phyloP scores from a whole-genome alignment of 371 early-diverging fungal genomes.

The Rhizopus stolonifer region DNA sequence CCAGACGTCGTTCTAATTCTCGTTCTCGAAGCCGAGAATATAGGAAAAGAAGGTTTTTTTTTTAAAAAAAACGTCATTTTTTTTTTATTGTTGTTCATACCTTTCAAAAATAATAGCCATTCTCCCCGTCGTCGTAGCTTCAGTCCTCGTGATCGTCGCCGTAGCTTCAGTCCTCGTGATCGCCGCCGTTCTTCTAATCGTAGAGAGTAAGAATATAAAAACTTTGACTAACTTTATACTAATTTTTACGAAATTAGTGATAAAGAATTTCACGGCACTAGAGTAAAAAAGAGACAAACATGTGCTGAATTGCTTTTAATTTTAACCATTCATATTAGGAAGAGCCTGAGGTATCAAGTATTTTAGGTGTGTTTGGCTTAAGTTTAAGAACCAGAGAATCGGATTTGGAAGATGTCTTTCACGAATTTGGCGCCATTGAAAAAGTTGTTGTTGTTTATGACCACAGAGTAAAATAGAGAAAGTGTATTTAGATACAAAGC shows the following conservation, averaged over 20 bases:
- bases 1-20: background rate
- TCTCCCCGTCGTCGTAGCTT: background rate
- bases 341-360: conserved; percentile 53
- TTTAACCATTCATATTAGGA: too few relatives aligned
- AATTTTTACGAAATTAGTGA: background rate
- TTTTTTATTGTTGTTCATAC: too few relatives aligned
- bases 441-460: conserved; percentile 62
- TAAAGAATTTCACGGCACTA: conserved; percentile 1
- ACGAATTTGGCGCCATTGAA: conserved; percentile 62
- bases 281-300: background rate
- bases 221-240: too few relatives aligned
- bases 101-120: background rate
- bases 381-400: conserved; percentile 66
- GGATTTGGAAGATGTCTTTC: conserved; percentile 71
- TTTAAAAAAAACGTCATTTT: too few relatives aligned
- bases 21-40: background rate
- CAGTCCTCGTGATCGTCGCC: background rate
- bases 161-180: background rate
- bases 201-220: background rate
- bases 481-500: background rate
- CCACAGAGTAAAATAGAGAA: conserved; percentile 47
- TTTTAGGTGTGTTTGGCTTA: conserved; percentile 82
- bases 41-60: conserved; percentile 1
- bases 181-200: background rate
- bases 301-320: too few relatives aligned